Percentiles rank a stretch among this genome's conserved stretches.
These are phyloP conservation scores for Cladosporium sp. DNA, from an alignment of 2,329 filamentous ascomycete species.

Conservation along the genomic window DNA sequence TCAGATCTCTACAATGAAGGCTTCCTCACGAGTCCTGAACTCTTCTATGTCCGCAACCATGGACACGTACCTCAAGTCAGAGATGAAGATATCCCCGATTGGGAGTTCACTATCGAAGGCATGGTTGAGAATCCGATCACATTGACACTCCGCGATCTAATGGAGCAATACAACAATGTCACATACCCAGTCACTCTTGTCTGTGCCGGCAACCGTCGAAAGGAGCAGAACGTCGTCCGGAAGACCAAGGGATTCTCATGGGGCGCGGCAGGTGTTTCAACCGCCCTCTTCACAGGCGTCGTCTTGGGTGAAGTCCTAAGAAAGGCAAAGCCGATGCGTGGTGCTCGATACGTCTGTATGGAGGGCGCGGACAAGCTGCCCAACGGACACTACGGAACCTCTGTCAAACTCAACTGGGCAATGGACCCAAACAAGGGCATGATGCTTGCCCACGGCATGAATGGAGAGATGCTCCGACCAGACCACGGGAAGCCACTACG, in stretches of 20 bases:
- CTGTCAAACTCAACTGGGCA: constrained; percentile 81
- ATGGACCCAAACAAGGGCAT: constrained; percentile 79
- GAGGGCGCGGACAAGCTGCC: constrained; percentile 83
- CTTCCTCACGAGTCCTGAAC: constrained; percentile 79
- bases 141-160: constrained; percentile 67
- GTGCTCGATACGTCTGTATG: constrained; percentile 81
- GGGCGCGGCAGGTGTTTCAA: constrained; percentile 83
- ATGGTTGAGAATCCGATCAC: constrained; percentile 73
- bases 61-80: constrained; percentile 73
- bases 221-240: constrained; percentile 86
- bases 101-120: constrained; percentile 83
- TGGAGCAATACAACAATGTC: constrained; percentile 71
- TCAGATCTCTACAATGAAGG: constrained; percentile 73
- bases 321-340: constrained; percentile 62
- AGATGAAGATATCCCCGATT: constrained; percentile 68
- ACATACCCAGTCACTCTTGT: constrained; percentile 86
- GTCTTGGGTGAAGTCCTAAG: constrained; percentile 67
- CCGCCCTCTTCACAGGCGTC: constrained; percentile 82
- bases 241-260: constrained; percentile 95
- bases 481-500: constrained; percentile 84
- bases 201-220: constrained; percentile 85
- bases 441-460: constrained; percentile 87
- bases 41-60: constrained; percentile 92
- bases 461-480: constrained; percentile 72
- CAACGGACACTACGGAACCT: constrained; percentile 86